Percentiles rank a stretch among this genome's conserved stretches.
These are phyloP conservation scores for Quercus cerris DNA, from an alignment of 306 rosid genomes.

Conservation along the genomic window DNA sequence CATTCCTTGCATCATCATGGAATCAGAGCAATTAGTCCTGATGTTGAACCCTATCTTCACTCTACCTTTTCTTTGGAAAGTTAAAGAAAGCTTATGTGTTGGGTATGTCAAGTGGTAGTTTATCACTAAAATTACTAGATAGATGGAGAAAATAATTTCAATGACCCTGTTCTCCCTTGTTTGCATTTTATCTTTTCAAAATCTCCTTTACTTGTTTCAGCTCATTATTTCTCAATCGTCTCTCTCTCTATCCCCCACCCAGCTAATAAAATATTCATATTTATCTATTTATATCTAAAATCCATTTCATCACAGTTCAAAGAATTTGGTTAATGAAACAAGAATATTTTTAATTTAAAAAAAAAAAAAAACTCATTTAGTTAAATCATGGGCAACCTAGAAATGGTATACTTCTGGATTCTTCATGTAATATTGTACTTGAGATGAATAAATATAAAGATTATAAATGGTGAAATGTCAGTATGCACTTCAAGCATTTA, in stretches of 20 bases:
- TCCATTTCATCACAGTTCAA: neutral
- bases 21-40: too few species aligned
- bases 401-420: neutral
- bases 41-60: too few species aligned
- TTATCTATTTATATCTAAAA: neutral
- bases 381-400: neutral
- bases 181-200: neutral
- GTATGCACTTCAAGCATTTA: neutral
- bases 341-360: neutral
- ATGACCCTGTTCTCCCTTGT: neutral
- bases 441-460: neutral
- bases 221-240: neutral
- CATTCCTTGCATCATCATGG: too few species aligned
- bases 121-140: neutral
- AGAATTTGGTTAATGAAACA: neutral
- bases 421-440: neutral
- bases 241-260: neutral
- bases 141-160: neutral
- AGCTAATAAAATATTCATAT: neutral
- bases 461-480: neutral
- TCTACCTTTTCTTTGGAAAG: too few species aligned
- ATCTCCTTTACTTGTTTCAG: neutral
- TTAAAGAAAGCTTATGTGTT: too few species aligned
- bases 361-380: neutral
- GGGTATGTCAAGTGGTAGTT: too few species aligned